These are phyloP conservation scores for Clonostachys solani DNA, from an alignment of 2,329 filamentous ascomycete species.

Conservation along the genomic window DNA sequence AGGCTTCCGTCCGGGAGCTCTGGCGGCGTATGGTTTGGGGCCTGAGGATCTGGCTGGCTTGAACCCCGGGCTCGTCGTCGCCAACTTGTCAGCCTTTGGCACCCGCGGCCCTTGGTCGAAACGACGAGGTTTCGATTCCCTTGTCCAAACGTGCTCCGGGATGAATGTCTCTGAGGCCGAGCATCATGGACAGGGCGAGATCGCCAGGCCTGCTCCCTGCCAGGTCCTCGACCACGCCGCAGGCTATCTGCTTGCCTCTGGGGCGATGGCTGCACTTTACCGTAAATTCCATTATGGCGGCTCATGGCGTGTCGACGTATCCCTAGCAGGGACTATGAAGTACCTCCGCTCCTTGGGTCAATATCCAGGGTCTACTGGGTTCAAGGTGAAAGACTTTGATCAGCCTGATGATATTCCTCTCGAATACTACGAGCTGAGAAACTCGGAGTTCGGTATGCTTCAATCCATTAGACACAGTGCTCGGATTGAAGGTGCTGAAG, in stretches of 20 bases:
- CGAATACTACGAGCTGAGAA: constrained; percentile 34
- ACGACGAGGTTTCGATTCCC: constrained; percentile 46
- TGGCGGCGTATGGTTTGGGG: constrained; percentile 28
- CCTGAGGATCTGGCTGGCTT: constrained; percentile 23
- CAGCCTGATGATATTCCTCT: constrained; percentile 18
- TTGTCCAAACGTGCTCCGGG: constrained; percentile 42
- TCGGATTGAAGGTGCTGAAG: constrained; percentile 32
- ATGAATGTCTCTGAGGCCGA: constrained; percentile 49
- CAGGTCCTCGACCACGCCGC: constrained; percentile 50
- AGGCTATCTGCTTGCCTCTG: constrained; percentile 48
- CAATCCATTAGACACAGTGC: constrained; percentile 44
- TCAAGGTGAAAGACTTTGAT: constrained; percentile 26
- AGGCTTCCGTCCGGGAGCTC: constrained; percentile 60
- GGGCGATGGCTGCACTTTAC: constrained; percentile 43
- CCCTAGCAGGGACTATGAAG: constrained; percentile 49
- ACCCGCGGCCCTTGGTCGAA: constrained; percentile 28
- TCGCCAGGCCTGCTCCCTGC: constrained; percentile 36
- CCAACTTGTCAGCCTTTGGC: constrained; percentile 46
- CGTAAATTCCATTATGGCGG: constrained; percentile 33
- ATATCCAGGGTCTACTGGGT: constrained; percentile 35
- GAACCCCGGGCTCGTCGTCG: constrained; percentile 38
- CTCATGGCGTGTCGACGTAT: constrained; percentile 48
- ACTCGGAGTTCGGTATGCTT: constrained; percentile 40
- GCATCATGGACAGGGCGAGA: constrained; percentile 27
- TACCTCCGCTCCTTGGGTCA: constrained; percentile 52